These are phyloP conservation scores for Amaranthus palmeri DNA, from an alignment of 148 eudicot genomes.

Conservation along the genomic window DNA sequence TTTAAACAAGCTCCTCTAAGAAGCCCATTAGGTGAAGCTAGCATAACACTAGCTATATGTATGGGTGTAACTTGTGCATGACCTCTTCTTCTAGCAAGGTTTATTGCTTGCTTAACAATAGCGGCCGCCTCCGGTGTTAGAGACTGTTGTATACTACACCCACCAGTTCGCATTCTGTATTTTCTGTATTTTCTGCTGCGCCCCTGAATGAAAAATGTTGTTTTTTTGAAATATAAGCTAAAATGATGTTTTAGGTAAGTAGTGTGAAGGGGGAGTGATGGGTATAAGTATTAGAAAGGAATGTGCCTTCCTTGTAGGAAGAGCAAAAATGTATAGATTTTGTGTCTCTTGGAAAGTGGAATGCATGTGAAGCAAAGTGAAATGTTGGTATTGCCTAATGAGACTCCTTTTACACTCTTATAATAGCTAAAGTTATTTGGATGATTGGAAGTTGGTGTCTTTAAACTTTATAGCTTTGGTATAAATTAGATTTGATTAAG, in stretches of 20 bases:
- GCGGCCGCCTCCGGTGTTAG: conserved; percentile 62
- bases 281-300: conserved; percentile 10
- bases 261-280: conserved; percentile 26
- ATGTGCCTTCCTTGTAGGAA: conserved; percentile 81
- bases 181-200: too few relatives aligned
- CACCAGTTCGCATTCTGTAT: conserved; percentile 61
- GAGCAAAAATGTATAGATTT: conserved; percentile 46
- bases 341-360: conserved; percentile 55
- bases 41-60: conserved; percentile 81
- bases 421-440: conserved; percentile 25
- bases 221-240: not conserved
- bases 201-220: not conserved
- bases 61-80: conserved; percentile 92
- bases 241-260: not conserved
- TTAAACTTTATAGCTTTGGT: conserved; percentile 27
- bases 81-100: conserved; percentile 66
- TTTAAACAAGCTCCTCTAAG: conserved; percentile 58
- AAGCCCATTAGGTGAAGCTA: conserved; percentile 53
- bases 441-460: conserved; percentile 37
- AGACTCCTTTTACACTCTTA: conserved; percentile 4
- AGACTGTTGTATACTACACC: conserved; percentile 63
- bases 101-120: conserved; percentile 72
- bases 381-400: conserved; percentile 6
- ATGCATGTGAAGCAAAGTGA: conserved; percentile 83
- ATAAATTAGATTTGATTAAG: conserved; percentile 21